Percentiles rank a stretch among this genome's conserved stretches.
Evolutionary conservation across 2,329 filamentous ascomycete species (phyloP).

Genomic region (Stachybotrys chartarum): DNA sequence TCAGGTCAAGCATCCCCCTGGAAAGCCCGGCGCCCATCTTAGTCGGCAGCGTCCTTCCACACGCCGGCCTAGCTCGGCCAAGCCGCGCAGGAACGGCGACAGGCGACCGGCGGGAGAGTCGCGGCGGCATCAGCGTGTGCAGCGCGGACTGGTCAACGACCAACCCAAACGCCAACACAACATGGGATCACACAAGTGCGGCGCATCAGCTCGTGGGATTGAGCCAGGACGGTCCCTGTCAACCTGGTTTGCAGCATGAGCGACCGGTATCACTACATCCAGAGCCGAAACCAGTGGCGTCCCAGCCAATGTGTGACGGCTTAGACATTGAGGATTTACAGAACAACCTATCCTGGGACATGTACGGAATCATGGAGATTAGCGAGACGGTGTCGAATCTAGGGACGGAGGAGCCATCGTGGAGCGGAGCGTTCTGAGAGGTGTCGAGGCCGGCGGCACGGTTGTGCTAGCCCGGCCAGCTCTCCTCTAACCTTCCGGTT

Average conservation of each 20-base stretch:
- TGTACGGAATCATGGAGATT: slow-evolving; percentile 34
- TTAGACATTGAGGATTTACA: slow-evolving; percentile 31
- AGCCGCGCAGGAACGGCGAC: slow-evolving; percentile 9
- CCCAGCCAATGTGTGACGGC: slow-evolving; percentile 23
- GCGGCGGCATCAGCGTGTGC: slow-evolving; percentile 6
- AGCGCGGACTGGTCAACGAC: slow-evolving; percentile 12
- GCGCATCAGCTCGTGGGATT: slow-evolving; percentile 17
- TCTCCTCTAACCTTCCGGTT: not conserved
- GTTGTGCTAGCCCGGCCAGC: not conserved
- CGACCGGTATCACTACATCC: slow-evolving; percentile 21
- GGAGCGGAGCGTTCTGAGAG: slow-evolving; percentile 12
- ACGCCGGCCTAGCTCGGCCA: slow-evolving; percentile 14
- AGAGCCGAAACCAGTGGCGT: slow-evolving; percentile 10
- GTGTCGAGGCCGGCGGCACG: not conserved
- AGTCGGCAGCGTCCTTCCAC: slow-evolving; percentile 11
- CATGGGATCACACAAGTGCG: slow-evolving; percentile 18
- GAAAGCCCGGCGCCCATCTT: slow-evolving; percentile 3
- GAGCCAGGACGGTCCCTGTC: slow-evolving; percentile 11
- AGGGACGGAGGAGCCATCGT: slow-evolving; percentile 25
- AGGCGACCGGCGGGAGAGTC: not conserved
- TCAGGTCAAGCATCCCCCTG: not conserved
- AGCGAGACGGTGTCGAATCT: slow-evolving; percentile 27
- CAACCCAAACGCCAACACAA: slow-evolving; percentile 10
- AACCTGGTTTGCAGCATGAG: slow-evolving; percentile 28
- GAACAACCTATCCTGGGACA: slow-evolving; percentile 31